Evolutionary conservation across 331 rosid species (phyloP), one percentile per base, ranked within the genome.

Genomic region (Prunus yedoensis): DNA sequence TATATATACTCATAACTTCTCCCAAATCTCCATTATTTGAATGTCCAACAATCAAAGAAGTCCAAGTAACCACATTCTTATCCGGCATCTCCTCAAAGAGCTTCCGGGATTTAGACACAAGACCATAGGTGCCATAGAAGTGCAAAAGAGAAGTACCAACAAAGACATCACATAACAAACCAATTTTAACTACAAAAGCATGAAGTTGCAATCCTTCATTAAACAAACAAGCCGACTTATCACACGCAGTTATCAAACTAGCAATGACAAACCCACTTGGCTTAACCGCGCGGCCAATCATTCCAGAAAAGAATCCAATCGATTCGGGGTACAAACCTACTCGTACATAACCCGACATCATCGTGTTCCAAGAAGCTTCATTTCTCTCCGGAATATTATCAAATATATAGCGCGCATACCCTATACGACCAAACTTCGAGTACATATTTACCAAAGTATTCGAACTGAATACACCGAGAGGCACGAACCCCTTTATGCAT

Each of bases 41-140:
- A 80, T 78, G 89, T 32, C 86, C 85, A 73, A 92, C 96, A 89
- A 94, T 90, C 85, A 94, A 85, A 45, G 99, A 85, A 77, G 99
- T 94, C 99, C 99, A 94, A 73, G 97, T 87, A n/a, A 94, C 99
- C 18, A 90, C 87, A 79, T 92, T 92, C 66, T 88, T 88, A 32
- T 85, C 91, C 18, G 87, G 90, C 82, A 94, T 89, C 82, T 89
- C 91, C 75, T 89, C 87, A 78, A 94, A 91, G 50, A 89, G 32
- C 77, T 76, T 88, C n/a, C 69, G 78, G 51, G 91, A 86, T 75
- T 82, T 81, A 71, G 70, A 84, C 79, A 89, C 83, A 52, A 46
- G 57, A 69, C 92, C 88, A 74, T 76, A 82, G 4, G 87, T 56
- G 54, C 93, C 87, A 77, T 90, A 94, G 14, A 89, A 94, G 77